Evolutionary conservation across 257 asterid genomes (phyloP), one percentile per base, ranked within the genome.

Genomic region (Gentiana macrophylla): DNA sequence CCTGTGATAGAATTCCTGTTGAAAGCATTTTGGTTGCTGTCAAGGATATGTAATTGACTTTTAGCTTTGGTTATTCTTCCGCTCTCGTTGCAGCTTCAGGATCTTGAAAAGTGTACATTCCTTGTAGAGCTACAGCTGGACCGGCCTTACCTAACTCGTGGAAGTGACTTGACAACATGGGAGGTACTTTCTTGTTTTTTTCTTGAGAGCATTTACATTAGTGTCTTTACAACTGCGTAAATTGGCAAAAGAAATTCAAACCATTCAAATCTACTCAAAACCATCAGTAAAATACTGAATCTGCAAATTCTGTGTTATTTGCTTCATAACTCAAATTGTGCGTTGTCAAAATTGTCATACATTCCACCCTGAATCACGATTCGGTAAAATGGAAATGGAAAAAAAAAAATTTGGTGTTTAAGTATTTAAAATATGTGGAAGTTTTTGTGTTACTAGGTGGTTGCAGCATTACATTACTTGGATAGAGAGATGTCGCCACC

Each of bases 401-500:
- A 15, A 15, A 15, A 15, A 15, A 15, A 15, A n/a, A n/a, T n/a
- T n/a, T 15, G 24, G 24, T 15, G 24, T 15, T 15, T 0, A 15
- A 15, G 24, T 15, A 15, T 15, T 15, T 15, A 15, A 15, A 15
- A 8, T 12, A 59, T 35, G 38, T 63, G 12, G 50, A 45, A 52
- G 32, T 10, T 34, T 67, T 32, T 49, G 65, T n/a, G 45, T 53
- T 12, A 35, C 24, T 83, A 85, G 95, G 87, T 64, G 5, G 90
- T 87, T 70, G 98, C 95, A 46, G 98, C 89, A 60, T 65, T 91
- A 37, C 98, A 82, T 32, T 91, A 87, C 75, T 81, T 91, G 55
- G 98, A 85, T 53, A 77, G 97, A 15, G 98, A 91, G 73, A 67
- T 87, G 80, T 92, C 98, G 6, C 98, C 98, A 54, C 79, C 97